Base-by-base conservation (phyloP, 2,329 filamentous ascomycete genomes). In the Fusarium torulosum region DNA sequence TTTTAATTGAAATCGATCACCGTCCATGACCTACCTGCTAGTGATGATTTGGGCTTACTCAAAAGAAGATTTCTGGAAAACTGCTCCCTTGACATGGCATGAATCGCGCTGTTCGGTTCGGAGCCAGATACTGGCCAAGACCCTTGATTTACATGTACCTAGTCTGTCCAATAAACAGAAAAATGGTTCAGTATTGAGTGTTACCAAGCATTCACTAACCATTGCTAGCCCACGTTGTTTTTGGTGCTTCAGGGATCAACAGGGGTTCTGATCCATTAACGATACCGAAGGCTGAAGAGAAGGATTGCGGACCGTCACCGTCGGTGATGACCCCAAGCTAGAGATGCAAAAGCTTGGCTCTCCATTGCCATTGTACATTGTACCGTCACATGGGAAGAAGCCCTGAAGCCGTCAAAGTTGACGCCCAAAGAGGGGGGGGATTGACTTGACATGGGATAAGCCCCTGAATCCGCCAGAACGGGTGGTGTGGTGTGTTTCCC, bases 401-500 rank as follows among this genome's bases (percentile, higher is more conserved):
- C 4, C 40, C 35, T 40, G 19, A 44, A 33, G 11, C 4, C 40
- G 35, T 40, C 44, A 62, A n/a, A 53, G 33, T 67, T 69, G 66
- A 59, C 61, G 57, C 57, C 66, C 27, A 19, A 59, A 21, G 59
- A 44, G 53, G 43, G 52, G 47, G 27, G 27, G 27, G 27, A 29
- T 4, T 29, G 27, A 29, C 4, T 14, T 31, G 31, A 40, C 56
- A 42, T 47, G 57, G 56, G 56, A 67, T 59, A 53, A 63, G 66
- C 66, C 66, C 66, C 66, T 69, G 66, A 69, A 69, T 69, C 66
- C 66, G 58, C 51, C 66, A 66, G 58, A 63, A 60, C 59, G 57
- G 60, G 53, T 63, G 61, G 63, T 66, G 66, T 69, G 66, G 66
- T 69, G 66, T 63, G 66, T 57, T 69, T 63, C 63, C 63, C 66